Base-by-base conservation (phyloP, 2,329 filamentous ascomycete species). In the Raffaelea ambrosiae region DNA sequence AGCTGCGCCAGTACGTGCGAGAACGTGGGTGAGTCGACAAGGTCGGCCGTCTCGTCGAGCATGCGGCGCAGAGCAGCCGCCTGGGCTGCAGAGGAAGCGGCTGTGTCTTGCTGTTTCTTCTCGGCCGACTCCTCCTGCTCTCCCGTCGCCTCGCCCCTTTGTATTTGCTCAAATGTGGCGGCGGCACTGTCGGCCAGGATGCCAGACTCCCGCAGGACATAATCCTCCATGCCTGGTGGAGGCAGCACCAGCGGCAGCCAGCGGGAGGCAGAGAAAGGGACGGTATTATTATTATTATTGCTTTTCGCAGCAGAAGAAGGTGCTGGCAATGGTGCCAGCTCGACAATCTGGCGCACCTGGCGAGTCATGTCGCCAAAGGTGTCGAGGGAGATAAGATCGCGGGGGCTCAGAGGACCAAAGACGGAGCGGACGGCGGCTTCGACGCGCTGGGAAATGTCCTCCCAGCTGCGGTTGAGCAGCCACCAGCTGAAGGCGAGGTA, bases 401-500 rank as follows among this genome's bases (percentile, higher is more conserved):
- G 81, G 2, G 90, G 90, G 63, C 89, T 95, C 44, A 96, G 71
- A 52, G 80, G 75, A n/a, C 88, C 88, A 64, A 96, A 97, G 21
- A 91, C 86, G 46, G 94, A 85, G 57, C 84, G 84, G 21, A 98
- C 93, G 4, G 89, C 89, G n/a, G 73, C 70, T 61, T 89, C 83
- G 43, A 98, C 90, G 54, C 83, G 85, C 48, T 81, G 73, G 76
- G 89, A 84, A 48, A 97, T 70, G 49, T 89, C 81, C 55, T 82
- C 80, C 83, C 89, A 97, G 40, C 93, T 93, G 55, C 81, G 81
- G 66, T 98, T 91, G 43, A 98, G 73, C 42, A 98, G 71, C 90
- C 91, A 98, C 93, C 93, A 98, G 67, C 88, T 95, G 64, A 97
- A 95, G 38, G 90, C 94, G 43, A 98, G 74, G 61, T 97, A 98